Evolutionary conservation across 768 basidiomycete species (phyloP).

Genomic region (Suillus hirtellus): DNA sequence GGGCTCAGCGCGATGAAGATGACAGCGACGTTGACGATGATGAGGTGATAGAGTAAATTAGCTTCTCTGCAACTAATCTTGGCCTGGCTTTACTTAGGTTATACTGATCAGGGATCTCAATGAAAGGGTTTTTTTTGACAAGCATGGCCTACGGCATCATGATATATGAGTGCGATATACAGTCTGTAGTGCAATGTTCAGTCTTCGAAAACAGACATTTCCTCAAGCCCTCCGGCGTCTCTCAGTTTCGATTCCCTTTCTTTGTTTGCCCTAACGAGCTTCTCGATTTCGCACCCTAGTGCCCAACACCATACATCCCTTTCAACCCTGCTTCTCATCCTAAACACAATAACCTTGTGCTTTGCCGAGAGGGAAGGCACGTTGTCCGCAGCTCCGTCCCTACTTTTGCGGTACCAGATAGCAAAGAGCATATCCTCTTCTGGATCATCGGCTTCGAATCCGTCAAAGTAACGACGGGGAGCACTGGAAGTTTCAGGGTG

Average conservation of each 20-base stretch:
- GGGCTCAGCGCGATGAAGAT: slow-evolving; percentile 43
- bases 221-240: slow-evolving; percentile 59
- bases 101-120: background rate
- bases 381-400: slow-evolving; percentile 18
- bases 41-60: slow-evolving; percentile 55
- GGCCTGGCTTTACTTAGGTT: background rate
- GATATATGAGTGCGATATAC: background rate
- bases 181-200: background rate
- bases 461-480: slow-evolving; percentile 85
- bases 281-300: slow-evolving; percentile 87
- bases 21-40: slow-evolving; percentile 43
- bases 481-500: slow-evolving; percentile 48
- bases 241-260: slow-evolving; percentile 68
- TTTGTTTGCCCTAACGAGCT: slow-evolving; percentile 58
- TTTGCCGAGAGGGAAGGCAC: slow-evolving; percentile 58
- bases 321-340: slow-evolving; percentile 82
- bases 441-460: slow-evolving; percentile 82
- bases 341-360: slow-evolving; percentile 63
- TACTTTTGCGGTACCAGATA: slow-evolving; percentile 62
- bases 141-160: background rate
- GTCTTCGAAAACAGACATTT: slow-evolving; percentile 15
- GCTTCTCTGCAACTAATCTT: background rate
- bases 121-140: background rate
- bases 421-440: slow-evolving; percentile 89
- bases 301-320: slow-evolving; percentile 96